Evolutionary conservation across 768 basidiomycete species (phyloP).

Genomic region (Dendrothele bispora): DNA sequence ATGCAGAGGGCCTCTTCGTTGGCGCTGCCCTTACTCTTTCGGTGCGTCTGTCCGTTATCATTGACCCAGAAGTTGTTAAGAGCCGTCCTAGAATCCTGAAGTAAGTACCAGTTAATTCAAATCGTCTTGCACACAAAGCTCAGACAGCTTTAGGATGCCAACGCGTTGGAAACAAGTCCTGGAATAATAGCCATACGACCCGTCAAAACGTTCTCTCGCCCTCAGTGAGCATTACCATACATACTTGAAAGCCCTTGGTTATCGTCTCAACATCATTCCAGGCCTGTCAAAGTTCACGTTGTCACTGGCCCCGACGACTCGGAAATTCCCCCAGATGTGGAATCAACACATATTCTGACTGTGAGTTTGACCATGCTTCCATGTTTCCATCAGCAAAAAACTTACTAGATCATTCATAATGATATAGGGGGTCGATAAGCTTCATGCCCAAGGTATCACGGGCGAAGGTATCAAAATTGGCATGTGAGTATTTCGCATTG

Average conservation of each 20-base stretch:
- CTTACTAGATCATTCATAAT: neutral
- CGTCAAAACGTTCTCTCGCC: conserved; percentile 40
- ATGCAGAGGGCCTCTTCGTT: conserved; percentile 51
- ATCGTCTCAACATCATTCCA: conserved; percentile 17
- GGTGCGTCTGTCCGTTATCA: conserved; percentile 27
- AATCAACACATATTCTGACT: conserved; percentile 54
- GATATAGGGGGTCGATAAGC: conserved; percentile 58
- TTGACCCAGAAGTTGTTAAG: neutral
- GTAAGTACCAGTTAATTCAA: conserved; percentile 14
- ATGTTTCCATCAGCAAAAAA: neutral
- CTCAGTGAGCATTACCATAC: conserved; percentile 32
- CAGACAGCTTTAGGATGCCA: conserved; percentile 44
- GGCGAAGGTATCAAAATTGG: conserved; percentile 70
- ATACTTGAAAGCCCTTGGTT: conserved; percentile 2
- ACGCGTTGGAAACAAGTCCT: conserved; percentile 39
- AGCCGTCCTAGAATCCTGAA: conserved; percentile 21
- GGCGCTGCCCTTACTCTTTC: conserved; percentile 57
- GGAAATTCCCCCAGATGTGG: conserved; percentile 41
- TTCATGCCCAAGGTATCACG: conserved; percentile 60
- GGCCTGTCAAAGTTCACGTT: conserved; percentile 43
- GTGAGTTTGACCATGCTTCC: conserved; percentile 27
- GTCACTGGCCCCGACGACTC: conserved; percentile 43
- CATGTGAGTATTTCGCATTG: conserved; percentile 41
- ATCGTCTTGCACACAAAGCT: neutral
- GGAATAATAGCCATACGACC: conserved; percentile 61